Percentiles rank a stretch among this genome's conserved stretches.
Conservation (phyloP, 441 rosid genomes). For the Theobroma grandiflorum region DNA sequence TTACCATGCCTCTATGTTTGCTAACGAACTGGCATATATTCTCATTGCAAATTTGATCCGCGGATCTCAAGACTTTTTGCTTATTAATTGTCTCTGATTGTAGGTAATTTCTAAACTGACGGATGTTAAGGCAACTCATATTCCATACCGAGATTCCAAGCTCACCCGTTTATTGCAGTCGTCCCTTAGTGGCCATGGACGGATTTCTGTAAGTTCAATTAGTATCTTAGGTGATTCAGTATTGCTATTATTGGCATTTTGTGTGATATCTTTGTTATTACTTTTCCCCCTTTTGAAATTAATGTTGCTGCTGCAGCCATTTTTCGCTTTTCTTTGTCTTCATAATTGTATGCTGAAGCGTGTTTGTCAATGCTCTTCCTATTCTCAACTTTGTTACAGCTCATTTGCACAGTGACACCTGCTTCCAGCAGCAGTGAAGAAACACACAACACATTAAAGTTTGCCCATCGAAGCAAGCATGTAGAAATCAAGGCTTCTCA, state of each 20-base stretch:
- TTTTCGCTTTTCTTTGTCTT: background rate
- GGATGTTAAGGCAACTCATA: conserved; percentile 65
- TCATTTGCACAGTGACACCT: conserved; percentile 94
- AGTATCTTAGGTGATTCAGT: conserved; percentile 9
- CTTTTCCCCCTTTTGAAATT: background rate
- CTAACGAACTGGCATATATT: conserved; percentile 12
- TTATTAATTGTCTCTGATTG: conserved; percentile 13
- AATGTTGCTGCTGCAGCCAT: background rate
- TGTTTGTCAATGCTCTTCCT: conserved; percentile 34
- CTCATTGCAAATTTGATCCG: conserved; percentile 1
- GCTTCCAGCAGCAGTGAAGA: conserved; percentile 92
- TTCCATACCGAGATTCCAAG: conserved; percentile 81
- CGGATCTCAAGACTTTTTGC: conserved; percentile 3
- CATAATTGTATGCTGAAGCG: conserved; percentile 23
- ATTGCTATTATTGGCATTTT: background rate
- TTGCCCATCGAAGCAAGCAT: conserved; percentile 88
- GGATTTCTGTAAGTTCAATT: conserved; percentile 59
- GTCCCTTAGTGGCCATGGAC: conserved; percentile 76
- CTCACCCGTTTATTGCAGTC: conserved; percentile 74
- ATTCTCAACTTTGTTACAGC: conserved; percentile 54
- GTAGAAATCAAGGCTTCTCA: conserved; percentile 89
- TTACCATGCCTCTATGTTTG: conserved; percentile 13
- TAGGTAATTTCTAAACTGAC: conserved; percentile 76
- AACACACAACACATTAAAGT: conserved; percentile 95
- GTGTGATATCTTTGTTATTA: background rate